A percentile compares a stretch with the other conserved stretches of the same genome.
These are phyloP conservation scores for Phaeomoniella chlamydospora DNA, from an alignment of 2,329 filamentous ascomycete species.

Conservation along the genomic window DNA sequence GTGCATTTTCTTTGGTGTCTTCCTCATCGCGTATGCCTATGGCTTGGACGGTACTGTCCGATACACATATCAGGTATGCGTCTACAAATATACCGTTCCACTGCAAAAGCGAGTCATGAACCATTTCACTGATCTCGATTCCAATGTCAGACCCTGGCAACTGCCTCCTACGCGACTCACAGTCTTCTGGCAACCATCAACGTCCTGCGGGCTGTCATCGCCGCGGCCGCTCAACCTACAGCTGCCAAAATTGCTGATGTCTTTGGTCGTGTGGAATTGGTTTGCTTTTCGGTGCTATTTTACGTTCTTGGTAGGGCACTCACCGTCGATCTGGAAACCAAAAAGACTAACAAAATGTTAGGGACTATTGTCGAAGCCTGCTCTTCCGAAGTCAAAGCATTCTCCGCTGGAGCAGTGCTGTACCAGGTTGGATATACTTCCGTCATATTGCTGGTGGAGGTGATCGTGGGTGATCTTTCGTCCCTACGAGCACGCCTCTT, in stretches of 20 bases:
- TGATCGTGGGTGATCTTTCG: slow-evolving; percentile 50
- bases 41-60: slow-evolving; percentile 45
- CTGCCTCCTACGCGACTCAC: slow-evolving; percentile 35
- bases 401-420: slow-evolving; percentile 42
- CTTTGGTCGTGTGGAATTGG: slow-evolving; percentile 46
- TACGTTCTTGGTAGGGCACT: slow-evolving; percentile 31
- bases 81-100: no score
- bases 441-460: slow-evolving; percentile 46
- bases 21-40: slow-evolving; percentile 50
- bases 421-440: slow-evolving; percentile 51
- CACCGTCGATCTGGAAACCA: not conserved
- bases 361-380: slow-evolving; percentile 43
- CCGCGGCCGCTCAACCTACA: slow-evolving; percentile 42
- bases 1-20: slow-evolving; percentile 45
- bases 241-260: slow-evolving; percentile 49
- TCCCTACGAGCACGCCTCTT: slow-evolving; percentile 48
- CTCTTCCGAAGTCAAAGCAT: slow-evolving; percentile 33
- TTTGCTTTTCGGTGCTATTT: slow-evolving; percentile 40
- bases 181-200: slow-evolving; percentile 45
- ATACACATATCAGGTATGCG: slow-evolving; percentile 32
- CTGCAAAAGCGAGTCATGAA: no score
- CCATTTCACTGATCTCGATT: no score
- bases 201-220: slow-evolving; percentile 43
- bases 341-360: slow-evolving; percentile 6
- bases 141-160: slow-evolving; percentile 38